A percentile compares a stretch with the other conserved stretches of the same genome.
Conservation (phyloP, 345 rosid genomes). For the Viola odorata region DNA sequence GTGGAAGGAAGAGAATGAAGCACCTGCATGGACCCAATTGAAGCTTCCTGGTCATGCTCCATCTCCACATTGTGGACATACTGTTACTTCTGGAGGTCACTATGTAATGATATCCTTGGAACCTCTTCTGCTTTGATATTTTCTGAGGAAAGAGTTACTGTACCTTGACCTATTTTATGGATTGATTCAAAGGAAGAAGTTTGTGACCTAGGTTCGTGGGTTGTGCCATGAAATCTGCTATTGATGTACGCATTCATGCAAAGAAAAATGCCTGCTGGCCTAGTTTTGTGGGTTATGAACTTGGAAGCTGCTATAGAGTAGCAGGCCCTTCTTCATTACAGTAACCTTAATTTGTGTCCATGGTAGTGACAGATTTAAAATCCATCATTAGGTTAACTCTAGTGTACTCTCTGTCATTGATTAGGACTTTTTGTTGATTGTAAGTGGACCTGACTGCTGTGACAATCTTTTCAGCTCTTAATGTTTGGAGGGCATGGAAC, state of each 20-base stretch:
- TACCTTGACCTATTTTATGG: no score
- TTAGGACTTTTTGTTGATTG: neutral
- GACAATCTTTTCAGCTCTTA: slow-evolving; percentile 53
- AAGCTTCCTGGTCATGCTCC: slow-evolving; percentile 99
- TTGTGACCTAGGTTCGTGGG: no score
- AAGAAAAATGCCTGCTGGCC: neutral
- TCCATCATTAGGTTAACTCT: no score
- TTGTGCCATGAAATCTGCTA: neutral
- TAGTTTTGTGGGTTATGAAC: neutral
- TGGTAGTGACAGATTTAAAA: no score
- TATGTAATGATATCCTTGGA: slow-evolving; percentile 49
- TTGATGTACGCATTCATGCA: neutral
- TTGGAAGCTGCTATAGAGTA: neutral
- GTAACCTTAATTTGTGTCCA: no score
- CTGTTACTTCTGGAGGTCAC: slow-evolving; percentile 85
- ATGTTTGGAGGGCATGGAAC: slow-evolving; percentile 98
- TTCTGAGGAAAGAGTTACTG: no score
- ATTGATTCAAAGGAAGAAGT: no score
- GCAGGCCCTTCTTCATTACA: no score
- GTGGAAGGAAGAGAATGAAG: slow-evolving; percentile 92
- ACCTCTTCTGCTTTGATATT: slow-evolving; percentile 6
- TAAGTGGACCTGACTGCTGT: slow-evolving; percentile 8
- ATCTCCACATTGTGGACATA: slow-evolving; percentile 90
- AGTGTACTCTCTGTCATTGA: no score
- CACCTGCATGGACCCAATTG: slow-evolving; percentile 97